Evolutionary conservation across 1,284 basidiomycete species (phyloP).

Genomic region (Athelia psychrophila): DNA sequence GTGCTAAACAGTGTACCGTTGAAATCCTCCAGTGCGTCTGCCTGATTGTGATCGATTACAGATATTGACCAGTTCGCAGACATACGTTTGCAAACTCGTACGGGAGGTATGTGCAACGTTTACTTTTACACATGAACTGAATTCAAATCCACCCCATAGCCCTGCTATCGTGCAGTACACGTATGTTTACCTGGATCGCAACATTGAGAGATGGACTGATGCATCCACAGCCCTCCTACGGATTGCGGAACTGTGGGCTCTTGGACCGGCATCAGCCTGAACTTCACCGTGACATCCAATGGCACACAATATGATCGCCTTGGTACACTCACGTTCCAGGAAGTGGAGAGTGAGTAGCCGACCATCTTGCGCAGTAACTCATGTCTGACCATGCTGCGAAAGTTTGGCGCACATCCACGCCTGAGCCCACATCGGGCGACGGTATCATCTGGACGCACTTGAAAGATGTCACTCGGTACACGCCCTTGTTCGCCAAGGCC

Average conservation of each 20-base stretch:
- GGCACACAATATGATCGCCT: constrained; percentile 78
- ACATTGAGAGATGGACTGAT: constrained; percentile 6
- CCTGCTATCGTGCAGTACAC: constrained; percentile 63
- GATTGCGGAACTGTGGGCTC: constrained; percentile 68
- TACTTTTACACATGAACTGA: neutral
- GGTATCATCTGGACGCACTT: constrained; percentile 79
- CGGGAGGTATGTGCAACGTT: constrained; percentile 45
- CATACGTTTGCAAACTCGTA: constrained; percentile 73
- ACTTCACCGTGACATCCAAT: constrained; percentile 76
- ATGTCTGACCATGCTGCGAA: neutral
- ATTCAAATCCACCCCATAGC: constrained; percentile 27
- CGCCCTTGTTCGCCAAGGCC: constrained; percentile 61
- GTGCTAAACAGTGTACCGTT: constrained; percentile 59
- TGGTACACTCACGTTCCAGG: constrained; percentile 70
- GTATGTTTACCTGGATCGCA: constrained; percentile 40
- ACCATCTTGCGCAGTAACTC: neutral
- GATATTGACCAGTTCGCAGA: constrained; percentile 28
- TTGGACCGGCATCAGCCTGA: constrained; percentile 74
- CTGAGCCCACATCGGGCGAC: constrained; percentile 63
- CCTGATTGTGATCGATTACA: neutral
- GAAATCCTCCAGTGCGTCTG: constrained; percentile 59
- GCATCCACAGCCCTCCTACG: constrained; percentile 55
- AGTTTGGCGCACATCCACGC: constrained; percentile 80
- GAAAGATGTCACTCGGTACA: constrained; percentile 75
- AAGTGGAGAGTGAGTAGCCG: constrained; percentile 61